Evolutionary conservation across 768 basidiomycete species (phyloP).

Genomic region (Mrakia hoshinonis): DNA sequence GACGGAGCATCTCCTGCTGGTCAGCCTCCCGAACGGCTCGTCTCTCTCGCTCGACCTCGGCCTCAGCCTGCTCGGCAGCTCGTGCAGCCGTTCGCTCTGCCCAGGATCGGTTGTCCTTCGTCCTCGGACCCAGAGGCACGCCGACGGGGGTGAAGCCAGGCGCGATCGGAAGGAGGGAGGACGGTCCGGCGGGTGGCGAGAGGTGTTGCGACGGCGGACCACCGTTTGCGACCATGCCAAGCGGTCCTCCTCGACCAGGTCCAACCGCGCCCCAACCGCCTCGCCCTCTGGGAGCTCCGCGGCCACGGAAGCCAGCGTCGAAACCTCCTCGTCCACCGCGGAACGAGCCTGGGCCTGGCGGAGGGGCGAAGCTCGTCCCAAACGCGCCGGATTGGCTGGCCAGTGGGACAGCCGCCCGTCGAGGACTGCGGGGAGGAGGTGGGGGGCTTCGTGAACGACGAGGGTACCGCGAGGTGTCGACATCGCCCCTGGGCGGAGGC

Average conservation of each 20-base stretch:
- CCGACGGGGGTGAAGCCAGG: neutral
- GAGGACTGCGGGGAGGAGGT: neutral
- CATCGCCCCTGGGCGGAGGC: neutral
- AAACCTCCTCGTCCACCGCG: neutral
- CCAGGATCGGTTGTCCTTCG: neutral
- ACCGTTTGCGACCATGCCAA: neutral
- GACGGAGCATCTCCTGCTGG: slow-evolving; percentile 6
- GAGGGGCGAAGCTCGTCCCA: neutral
- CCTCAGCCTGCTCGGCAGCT: neutral
- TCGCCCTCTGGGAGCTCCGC: neutral
- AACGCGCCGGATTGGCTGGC: slow-evolving; percentile 9
- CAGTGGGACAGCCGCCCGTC: neutral
- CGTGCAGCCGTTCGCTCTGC: slow-evolving; percentile 1
- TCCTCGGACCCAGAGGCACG: neutral
- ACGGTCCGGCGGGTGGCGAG: neutral
- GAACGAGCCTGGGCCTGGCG: neutral
- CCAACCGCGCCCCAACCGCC: neutral
- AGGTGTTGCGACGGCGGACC: neutral
- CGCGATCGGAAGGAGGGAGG: neutral
- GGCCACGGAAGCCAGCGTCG: neutral
- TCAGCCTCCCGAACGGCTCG: slow-evolving; percentile 6
- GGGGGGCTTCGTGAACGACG: neutral
- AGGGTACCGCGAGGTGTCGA: neutral
- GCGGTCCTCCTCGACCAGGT: neutral
- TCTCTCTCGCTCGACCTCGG: neutral